Evolutionary conservation across 164 flowering plant genomes (phyloP), one percentile per base, ranked within the genome.

Genomic region (Macadamia integrifolia): DNA sequence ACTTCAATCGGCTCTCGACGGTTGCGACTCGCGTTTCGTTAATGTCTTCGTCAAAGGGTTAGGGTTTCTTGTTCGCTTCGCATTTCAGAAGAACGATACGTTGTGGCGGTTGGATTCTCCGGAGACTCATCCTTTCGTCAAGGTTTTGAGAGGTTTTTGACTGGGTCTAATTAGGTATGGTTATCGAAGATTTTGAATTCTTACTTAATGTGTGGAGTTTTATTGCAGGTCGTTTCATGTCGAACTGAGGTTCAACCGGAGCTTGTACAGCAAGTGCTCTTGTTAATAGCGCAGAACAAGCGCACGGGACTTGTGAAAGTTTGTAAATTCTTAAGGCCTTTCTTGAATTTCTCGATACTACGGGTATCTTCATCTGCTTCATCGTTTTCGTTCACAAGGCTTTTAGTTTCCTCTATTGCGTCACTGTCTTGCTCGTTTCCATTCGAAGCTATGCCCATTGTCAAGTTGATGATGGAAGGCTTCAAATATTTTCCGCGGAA

Each of bases 1-100:
- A 78, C 88, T 94, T 70, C 97, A 90, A 72, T 87, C 98, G 0
- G 85, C 90, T 0, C 83, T 92, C 9, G 97, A 92, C 65, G 94
- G 84, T 31, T 71, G 84, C 58, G 73, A 80, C 57, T 58, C 85
- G 11, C 78, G 77, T 9, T 80, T 87, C 40, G 84, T 83, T 9
- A 69, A 71, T 58, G 66, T 89, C 12, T 88, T 86, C 65, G 88
- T 89, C 32, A 90, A 89, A 64, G 92, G 80, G 0, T 52, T 94
- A 40, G 96, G 96, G 6, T 88, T 85, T 64, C 72, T 94, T 7
- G 83, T 85, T 72, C 80, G 83, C 0, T 66, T 80, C 7, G 89
- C 81, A 28, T 89, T 89, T 48, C 75, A 64, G 40, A 80, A 74
- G 55, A 69, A 73, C n/a, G 63, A 61, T 6, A 65, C 61, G 14